Base-by-base conservation (phyloP, 768 basidiomycete species). In the Ramaria rubella region DNA sequence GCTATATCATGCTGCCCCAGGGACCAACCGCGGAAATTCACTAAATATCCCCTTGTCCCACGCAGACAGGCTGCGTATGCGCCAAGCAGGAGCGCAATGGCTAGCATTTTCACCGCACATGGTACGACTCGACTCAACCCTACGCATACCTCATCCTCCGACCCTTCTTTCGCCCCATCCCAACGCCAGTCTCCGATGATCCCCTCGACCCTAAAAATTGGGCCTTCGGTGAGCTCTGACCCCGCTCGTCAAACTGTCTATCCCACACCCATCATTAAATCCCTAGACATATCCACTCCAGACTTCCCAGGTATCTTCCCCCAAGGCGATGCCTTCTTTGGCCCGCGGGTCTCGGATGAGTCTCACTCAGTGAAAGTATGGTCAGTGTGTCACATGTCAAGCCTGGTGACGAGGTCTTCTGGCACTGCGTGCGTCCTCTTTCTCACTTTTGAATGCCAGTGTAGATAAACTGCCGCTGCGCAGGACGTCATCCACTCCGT, bases 341-440 rank as follows among this genome's bases (percentile, higher is more conserved):
- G 75, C 1, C 83, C 59, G 44, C 60, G 62, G 26, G 81, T 81
- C 7, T 84, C 76, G 14, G 74, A 81, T 17, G 67, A 60, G 15
- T 73, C 77, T 1, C 87, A 90, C 64, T 89, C 1, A 75, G 77
- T 0, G 69, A 78, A 46, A 82, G 81, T 1, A 88, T 90, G 85
- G 80, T 80, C 45, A 67, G 68, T 2, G 73, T 87, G 8, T 87
- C 87, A 1, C 79, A 75, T 59, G 87, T 90, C 5, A 72, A 75
- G 51, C 87, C 87, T 0, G 89, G 89, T 1, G 88, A 90, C 64
- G 81, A 84, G 62, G 85, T 87, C 3, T 88, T 85, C 69, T 89
- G 87, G 85, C 85, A 87, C 61, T 84, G 82, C 55, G 80, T 77
- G 52, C 42, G 72, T 59, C 24, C 3, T 5, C 30, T 2, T 50